These are phyloP conservation scores for Phylloporus arenicola DNA, from an alignment of 768 basidiomycete species.

Conservation along the genomic window DNA sequence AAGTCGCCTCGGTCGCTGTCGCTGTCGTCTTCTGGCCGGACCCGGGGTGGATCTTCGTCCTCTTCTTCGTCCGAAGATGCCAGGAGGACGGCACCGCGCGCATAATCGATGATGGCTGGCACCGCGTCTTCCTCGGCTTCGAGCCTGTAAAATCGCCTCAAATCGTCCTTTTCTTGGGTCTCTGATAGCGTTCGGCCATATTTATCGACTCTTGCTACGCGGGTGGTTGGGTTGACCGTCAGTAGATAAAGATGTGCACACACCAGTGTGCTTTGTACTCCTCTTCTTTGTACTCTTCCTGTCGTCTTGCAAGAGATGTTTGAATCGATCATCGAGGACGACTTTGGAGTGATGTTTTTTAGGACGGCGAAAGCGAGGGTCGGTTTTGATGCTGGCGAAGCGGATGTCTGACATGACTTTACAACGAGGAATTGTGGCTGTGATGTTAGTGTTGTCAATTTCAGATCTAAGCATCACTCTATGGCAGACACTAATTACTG, in stretches of 20 bases:
- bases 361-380: conserved; percentile 88
- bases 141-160: conserved; percentile 78
- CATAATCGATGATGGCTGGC: conserved; percentile 61
- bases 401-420: conserved; percentile 70
- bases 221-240: background rate
- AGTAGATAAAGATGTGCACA: conserved; percentile 1
- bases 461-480: too few relatives aligned
- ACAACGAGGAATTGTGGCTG: background rate
- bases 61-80: conserved; percentile 84
- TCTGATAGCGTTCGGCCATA: conserved; percentile 72
- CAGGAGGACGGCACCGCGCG: conserved; percentile 82
- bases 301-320: conserved; percentile 57
- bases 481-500: too few relatives aligned
- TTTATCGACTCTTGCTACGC: conserved; percentile 71
- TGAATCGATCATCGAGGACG: conserved; percentile 89
- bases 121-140: conserved; percentile 32
- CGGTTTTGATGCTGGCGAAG: conserved; percentile 80
- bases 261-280: conserved; percentile 27
- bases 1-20: conserved; percentile 46
- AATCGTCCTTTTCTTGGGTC: conserved; percentile 67
- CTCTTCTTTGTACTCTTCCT: conserved; percentile 32
- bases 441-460: too few relatives aligned
- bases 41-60: conserved; percentile 7
- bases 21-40: conserved; percentile 31
- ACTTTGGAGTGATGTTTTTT: conserved; percentile 79